Evolutionary conservation across 2,329 filamentous ascomycete species (phyloP), one percentile per base, ranked within the genome.

Genomic region (Nothomitra cinnamomea): DNA sequence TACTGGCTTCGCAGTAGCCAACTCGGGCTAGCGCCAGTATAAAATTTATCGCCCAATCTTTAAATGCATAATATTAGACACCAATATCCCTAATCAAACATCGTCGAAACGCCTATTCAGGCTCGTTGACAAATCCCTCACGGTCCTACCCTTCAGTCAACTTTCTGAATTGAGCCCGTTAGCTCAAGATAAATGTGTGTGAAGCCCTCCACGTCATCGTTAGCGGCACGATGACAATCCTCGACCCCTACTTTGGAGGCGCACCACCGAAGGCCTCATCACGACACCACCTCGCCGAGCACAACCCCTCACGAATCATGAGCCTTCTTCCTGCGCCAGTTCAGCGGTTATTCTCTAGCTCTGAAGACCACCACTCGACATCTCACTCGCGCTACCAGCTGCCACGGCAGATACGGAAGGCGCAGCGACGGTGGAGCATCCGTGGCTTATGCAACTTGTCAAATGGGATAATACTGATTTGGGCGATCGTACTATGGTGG

Each of bases 401-500:
- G 4, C 12, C n/a, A 19, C 15, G 25, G n/a, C 45, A 22, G 45
- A 49, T 32, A n/a, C 25, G 13, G n/a, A 49, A 28, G 22, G 45
- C 25, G 19, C 45, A 22, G 15, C 45, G 24, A 28, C 7, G 15
- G 45, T 49, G 45, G 45, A 49, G 45, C 25, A 17, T 32, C 24
- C 45, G 45, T 15, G 45, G 45, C 1, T 10, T 17, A n/a, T 32
- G 25, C n/a, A 49, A 49, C 25, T 19, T 52, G 50, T 19, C 80
- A 36, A 83, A 85, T 63, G 65, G 82, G 15, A 65, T 94, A 58
- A 78, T 85, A 17, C 64, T 77, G 12, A 56, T 89, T 47, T 98
- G 92, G 90, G 61, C 88, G 41, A 65, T 86, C 21, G 74, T 85
- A 19, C 62, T 98, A 57, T 78, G 92, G 58, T 92, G 86, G 80